Evolutionary conservation across 129 eudicot species (phyloP).

Genomic region (Silybum marianum): DNA sequence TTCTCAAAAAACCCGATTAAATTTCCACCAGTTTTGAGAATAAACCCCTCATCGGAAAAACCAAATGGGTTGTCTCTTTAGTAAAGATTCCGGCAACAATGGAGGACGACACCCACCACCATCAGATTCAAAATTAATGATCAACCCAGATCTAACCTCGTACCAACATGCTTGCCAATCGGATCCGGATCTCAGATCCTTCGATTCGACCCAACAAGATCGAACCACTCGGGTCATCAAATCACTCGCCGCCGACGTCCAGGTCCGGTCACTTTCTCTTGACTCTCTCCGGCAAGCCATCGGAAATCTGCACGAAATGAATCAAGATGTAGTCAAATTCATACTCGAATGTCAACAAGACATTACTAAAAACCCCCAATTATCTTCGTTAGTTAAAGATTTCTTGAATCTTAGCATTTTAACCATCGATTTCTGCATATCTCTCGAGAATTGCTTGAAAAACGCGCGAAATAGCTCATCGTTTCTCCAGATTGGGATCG

Average conservation of each 20-base stretch:
- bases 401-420: constrained; percentile 60
- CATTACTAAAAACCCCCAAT: constrained; percentile 57
- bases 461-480: constrained; percentile 59
- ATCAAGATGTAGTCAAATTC: constrained; percentile 61
- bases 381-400: constrained; percentile 56
- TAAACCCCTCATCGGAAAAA: too few relatives aligned
- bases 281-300: constrained; percentile 67
- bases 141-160: constrained; percentile 51
- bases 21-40: too few relatives aligned
- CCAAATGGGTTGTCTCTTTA: too few relatives aligned
- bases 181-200: constrained; percentile 65
- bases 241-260: constrained; percentile 59
- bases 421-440: constrained; percentile 60
- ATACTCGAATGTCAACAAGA: constrained; percentile 56
- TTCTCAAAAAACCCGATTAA: too few relatives aligned
- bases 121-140: too few relatives aligned
- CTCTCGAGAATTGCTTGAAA: constrained; percentile 50
- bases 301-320: constrained; percentile 55
- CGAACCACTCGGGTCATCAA: constrained; percentile 61
- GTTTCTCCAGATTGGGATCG: constrained; percentile 44
- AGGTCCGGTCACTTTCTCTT: constrained; percentile 59
- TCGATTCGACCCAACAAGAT: constrained; percentile 53
- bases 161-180: constrained; percentile 62
- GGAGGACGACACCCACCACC: too few relatives aligned
- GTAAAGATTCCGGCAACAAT: too few relatives aligned